A percentile compares a stretch with the other conserved stretches of the same genome.
Conservation (phyloP, 1,284 basidiomycete genomes). For the Cutaneotrichosporon curvatum region DNA sequence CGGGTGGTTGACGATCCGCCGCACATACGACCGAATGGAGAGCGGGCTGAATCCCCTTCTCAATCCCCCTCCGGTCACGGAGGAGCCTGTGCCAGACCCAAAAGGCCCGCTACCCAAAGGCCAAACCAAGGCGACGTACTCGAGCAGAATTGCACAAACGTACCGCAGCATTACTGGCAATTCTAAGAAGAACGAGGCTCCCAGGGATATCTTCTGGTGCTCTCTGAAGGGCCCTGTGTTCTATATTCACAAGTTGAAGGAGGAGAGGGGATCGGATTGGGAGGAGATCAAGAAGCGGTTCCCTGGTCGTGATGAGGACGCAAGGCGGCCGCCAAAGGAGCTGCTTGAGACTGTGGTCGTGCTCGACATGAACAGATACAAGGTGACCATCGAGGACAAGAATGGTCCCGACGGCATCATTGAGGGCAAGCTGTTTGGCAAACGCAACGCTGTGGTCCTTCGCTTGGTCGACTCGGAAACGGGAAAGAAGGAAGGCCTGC, state of each 20-base stretch:
- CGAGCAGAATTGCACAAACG: slow-evolving; percentile 7
- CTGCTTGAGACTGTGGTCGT: slow-evolving; percentile 1
- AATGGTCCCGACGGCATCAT: slow-evolving; percentile 43
- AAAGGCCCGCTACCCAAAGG: slow-evolving; percentile 7
- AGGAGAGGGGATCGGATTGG: not conserved
- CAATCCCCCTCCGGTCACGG: slow-evolving; percentile 1
- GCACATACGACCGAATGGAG: slow-evolving; percentile 61
- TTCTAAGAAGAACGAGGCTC: slow-evolving; percentile 54
- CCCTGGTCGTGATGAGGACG: not conserved
- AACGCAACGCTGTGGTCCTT: slow-evolving; percentile 75
- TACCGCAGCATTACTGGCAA: slow-evolving; percentile 5
- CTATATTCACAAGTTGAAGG: slow-evolving; percentile 65
- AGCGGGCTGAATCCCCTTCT: not conserved
- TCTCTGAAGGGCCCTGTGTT: slow-evolving; percentile 80
- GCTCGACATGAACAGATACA: slow-evolving; percentile 65
- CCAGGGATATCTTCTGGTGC: slow-evolving; percentile 82
- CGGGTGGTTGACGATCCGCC: slow-evolving; percentile 78
- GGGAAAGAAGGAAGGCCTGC: slow-evolving; percentile 21
- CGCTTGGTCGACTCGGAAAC: slow-evolving; percentile 45
- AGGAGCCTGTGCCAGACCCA: slow-evolving; percentile 8
- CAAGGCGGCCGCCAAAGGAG: not conserved
- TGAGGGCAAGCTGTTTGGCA: slow-evolving; percentile 74
- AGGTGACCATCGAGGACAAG: slow-evolving; percentile 66
- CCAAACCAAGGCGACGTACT: slow-evolving; percentile 54
- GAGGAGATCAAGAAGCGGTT: not conserved